phyloP scores from a whole-genome alignment of 106 monocot genomes.

The Apostasia ramifera region DNA sequence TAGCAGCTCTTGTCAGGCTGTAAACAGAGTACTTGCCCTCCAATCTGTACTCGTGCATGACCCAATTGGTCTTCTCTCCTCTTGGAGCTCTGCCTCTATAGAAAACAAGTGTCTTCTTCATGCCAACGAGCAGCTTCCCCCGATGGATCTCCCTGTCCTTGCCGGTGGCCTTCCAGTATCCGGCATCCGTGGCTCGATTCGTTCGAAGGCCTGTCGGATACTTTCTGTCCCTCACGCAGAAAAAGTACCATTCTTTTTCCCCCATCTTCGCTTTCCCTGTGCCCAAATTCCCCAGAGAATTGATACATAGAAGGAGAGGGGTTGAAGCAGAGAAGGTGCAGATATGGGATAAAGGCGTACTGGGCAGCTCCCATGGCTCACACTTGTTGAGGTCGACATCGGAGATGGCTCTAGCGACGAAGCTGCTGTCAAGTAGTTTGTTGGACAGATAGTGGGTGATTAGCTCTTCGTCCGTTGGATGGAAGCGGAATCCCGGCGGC shows the following conservation, averaged over 20 bases:
- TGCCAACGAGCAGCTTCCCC: constrained; percentile 36
- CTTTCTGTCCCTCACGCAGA: constrained; percentile 62
- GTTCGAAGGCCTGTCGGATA: constrained; percentile 78
- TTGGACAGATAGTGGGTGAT: constrained; percentile 41
- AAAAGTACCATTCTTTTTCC: constrained; percentile 84
- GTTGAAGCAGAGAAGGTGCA: too few species aligned
- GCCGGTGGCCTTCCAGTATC: constrained; percentile 90
- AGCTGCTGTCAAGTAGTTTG: constrained; percentile 25
- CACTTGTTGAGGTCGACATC: constrained; percentile 49
- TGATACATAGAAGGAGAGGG: background rate
- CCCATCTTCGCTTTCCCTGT: constrained; percentile 67
- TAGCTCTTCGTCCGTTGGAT: constrained; percentile 50
- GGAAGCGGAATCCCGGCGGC: constrained; percentile 48
- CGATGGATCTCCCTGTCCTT: constrained; percentile 66
- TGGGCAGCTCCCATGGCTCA: constrained; percentile 54
- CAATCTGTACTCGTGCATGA: constrained; percentile 75
- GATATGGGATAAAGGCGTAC: background rate
- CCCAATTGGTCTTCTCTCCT: constrained; percentile 63
- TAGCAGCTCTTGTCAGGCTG: constrained; percentile 19
- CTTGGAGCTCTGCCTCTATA: constrained; percentile 70
- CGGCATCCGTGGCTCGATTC: constrained; percentile 61
- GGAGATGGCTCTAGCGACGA: constrained; percentile 27
- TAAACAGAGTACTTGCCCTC: constrained; percentile 38
- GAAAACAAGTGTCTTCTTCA: constrained; percentile 90
- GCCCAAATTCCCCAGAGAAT: background rate